Evolutionary conservation across 805 yeast species (phyloP).

Genomic region (Candida succiphila): DNA sequence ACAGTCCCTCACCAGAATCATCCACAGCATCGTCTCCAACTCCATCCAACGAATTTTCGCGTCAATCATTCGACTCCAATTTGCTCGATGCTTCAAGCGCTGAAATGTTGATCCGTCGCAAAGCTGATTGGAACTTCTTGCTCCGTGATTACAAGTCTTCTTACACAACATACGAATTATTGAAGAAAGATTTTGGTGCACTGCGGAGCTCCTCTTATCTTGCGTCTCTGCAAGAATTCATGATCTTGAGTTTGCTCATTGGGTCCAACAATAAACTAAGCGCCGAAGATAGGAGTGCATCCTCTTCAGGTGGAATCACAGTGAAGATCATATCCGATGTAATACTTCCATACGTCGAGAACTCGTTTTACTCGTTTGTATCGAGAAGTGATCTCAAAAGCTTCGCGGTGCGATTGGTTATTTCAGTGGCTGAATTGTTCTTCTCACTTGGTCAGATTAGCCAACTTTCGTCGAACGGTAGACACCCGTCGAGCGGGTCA

Average conservation of each 20-base stretch:
- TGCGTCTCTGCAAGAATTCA: conserved; percentile 86
- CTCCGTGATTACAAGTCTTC: conserved; percentile 83
- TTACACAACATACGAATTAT: conserved; percentile 70
- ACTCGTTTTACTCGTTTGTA: conserved; percentile 63
- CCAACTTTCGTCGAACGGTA: too few species aligned
- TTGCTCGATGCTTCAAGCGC: conserved; percentile 38
- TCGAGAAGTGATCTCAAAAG: conserved; percentile 63
- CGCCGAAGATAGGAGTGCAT: conserved; percentile 21
- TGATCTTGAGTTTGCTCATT: conserved; percentile 62
- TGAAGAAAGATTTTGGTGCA: conserved; percentile 65
- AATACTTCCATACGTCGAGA: conserved; percentile 55
- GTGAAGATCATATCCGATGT: conserved; percentile 41
- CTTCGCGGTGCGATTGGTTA: conserved; percentile 58
- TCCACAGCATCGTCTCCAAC: conserved; percentile 4
- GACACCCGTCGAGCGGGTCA: too few species aligned
- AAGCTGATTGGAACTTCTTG: conserved; percentile 92
- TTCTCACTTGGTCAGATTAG: conserved; percentile 26
- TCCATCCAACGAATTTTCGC: too few species aligned
- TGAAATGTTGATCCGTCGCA: conserved; percentile 66
- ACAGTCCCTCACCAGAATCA: conserved; percentile 9
- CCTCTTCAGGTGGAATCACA: conserved; percentile 23
- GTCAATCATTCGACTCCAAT: too few species aligned
- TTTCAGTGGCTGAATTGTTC: conserved; percentile 65
- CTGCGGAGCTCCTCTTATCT: conserved; percentile 75
- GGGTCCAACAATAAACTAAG: conserved; percentile 38